Evolutionary conservation across 495 filamentous ascomycete species (phyloP), one percentile per base, ranked within the genome.

Genomic region (Chaetomium cochliodes): DNA sequence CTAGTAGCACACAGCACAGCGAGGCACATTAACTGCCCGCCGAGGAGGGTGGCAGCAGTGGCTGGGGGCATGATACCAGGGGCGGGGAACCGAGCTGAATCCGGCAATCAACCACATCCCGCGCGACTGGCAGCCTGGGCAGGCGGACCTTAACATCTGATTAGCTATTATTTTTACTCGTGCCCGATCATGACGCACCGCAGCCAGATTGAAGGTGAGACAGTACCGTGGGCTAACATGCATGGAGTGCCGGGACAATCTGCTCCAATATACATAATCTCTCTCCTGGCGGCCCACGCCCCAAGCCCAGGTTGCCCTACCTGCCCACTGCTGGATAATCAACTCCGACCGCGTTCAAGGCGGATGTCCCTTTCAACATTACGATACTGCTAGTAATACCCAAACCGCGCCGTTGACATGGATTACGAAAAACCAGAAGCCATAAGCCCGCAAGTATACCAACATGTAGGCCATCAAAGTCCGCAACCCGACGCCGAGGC

Each of bases 351-450:
- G 16, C 41, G 41, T 44, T 44, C 41, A 44, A 18, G 16, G 15
- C 41, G 41, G 41, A 18, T 18, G 13, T 16, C 13, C 11, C 6
- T 44, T 44, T 6, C 11, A 18, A 18, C 41, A 15, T 15, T 18
- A 4, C 41, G 41, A 18, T 18, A 44, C 41, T 44, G 41, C 16
- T 15, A 44, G 2, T 44, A 18, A 6, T 44, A 44, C 13, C 13
- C 41, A 44, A 44, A 11, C 41, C 5, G 13, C 41, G 16, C 3
- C 41, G 11, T 16, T 15, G 11, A 16, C 37, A 74, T 74, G 73
- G 76, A 78, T 56, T 74, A 74, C 56, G 73, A 73, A 39, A 78
- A 76, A 39, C 68, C 65, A 25, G 68, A 70, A 39, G 68, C 68
- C 11, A n/a, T 70, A 30, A 63, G 54, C n/a, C 68, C 68, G 0